Evolutionary conservation across 2,329 filamentous ascomycete species (phyloP), one percentile per base, ranked within the genome.

Genomic region (Ambrosiella cleistominuta): DNA sequence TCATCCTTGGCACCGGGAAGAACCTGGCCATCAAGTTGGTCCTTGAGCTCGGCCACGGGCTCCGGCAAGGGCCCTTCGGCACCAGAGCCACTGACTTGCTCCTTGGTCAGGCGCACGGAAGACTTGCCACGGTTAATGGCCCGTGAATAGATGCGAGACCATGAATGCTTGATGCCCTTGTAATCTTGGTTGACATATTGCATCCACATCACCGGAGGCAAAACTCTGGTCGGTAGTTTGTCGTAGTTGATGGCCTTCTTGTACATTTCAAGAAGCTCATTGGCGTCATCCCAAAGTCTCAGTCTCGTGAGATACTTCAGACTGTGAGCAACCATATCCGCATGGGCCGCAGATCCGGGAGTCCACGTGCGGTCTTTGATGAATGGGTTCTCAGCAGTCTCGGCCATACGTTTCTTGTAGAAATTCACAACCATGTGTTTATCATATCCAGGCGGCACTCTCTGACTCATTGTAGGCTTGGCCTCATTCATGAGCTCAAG

Each of bases 151-250:
- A 81, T 76, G 35, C 82, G 67, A 1, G 76, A 63, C 88, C 88
- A 95, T 55, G 79, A 81, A 51, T 76, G 68, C 62, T 80, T 75
- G 17, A 91, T 81, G 56, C 79, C 74, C 4, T 76, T 71, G 63
- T 80, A 77, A 19, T 82, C 74, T 69, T 15, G 82, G 76, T 56
- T 74, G 71, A 49, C 19, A 4, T 80, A 70, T 65, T 86, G 77
- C 0, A 80, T 75, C 19, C 75, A 71, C 84, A 95, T 90, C 60
- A 91, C 69, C 7, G 82, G 76, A 54, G 75, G 74, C 19, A 86
- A 69, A 57, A 90, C 69, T 13, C 71, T 67, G 2, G 80, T 68
- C 0, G 82, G 78, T 13, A 78, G 69, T 1, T 61, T 59, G 50
- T 15, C 47, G 17, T 51, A 68, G 61, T 8, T 70, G 66, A 12